Base-by-base conservation (phyloP, 768 basidiomycete genomes). In the Rhizopogon roseolus region DNA sequence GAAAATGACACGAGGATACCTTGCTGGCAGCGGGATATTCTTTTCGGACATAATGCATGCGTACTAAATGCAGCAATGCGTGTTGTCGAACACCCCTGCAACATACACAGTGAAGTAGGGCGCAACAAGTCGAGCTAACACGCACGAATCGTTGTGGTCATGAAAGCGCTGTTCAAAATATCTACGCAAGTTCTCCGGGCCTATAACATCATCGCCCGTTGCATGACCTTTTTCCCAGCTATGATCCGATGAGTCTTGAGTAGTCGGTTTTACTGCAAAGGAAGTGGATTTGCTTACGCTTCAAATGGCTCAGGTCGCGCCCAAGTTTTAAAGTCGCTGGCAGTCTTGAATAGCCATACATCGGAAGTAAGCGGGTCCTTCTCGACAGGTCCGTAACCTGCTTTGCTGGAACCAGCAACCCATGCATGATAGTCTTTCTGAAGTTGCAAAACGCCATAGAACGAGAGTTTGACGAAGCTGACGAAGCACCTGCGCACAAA, bases 81-180 rank as follows among this genome's bases (percentile, higher is more conserved):
- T 89, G 86, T 56, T 92, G 90, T 48, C 90, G 86, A 54, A 88
- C 67, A 5, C 88, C 88, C 16, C 90, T 93, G 60, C 27, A 48
- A 50, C 41, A 48, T 37, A 40, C 54, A 53, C 11, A 54, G 22
- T 40, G 44, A 34, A 22, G 37, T 36, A 36, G 5, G 34, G 13
- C 22, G 14, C 46, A 25, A 14, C 22, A 16, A 48, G 19, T 14
- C 16, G 19, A n/a, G 41, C 5, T 39, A 44, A 25, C 28, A 75
- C 89, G 60, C 55, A 91, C 90, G 89, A 93, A 66, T 93, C 90
- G 57, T 82, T 85, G 34, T 75, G 78, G 53, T 87, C 83, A 57
- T 91, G 86, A 62, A 93, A 93, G 62, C 82, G 86, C 55, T 93
- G 91, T 64, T 93, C 90, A 59, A 93, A 93, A 66, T 88, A 93